Evolutionary conservation across 371 early-diverging fungal genomes (phyloP), one percentile per base, ranked within the genome.

Genomic region (Lichtheimia ramosa): DNA sequence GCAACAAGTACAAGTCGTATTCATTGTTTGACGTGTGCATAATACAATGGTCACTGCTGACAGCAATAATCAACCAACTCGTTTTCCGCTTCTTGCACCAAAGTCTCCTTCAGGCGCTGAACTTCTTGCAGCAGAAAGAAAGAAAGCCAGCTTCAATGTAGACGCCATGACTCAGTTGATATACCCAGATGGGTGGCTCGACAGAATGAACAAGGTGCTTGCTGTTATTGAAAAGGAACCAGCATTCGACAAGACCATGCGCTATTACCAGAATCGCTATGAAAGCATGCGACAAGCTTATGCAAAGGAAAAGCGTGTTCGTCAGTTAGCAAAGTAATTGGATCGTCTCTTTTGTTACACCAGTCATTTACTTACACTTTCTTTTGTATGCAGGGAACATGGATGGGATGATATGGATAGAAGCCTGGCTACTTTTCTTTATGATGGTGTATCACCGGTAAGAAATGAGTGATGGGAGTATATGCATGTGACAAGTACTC

Each of bases 111-210:
- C 79, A 49, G 86, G 86, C 25, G 71, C 69, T 15, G 73, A 79
- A 15, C 65, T 83, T 43, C 70, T 86, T 21, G 81, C 82, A 18
- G 70, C 72, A 25, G 85, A 85, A 63, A 77, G 85, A 56, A 81
- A 75, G 16, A 75, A 81, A 43, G 74, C 75, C 51, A 66, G 73
- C 15, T 85, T 85, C 53, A 67, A 82, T 43, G 77, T 79, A 23
- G 61, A 77, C 14, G 75, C 74, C 5, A 58, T 85, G 15, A 66
- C 83, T 48, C 70, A 74, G 60, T 82, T 74, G 43, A 69, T 83
- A 69, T 81, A 81, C 51, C 77, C 77, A 20, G 73, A 79, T 27
- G 70, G 76, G 49, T 81, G 74, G 69, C 68, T 85, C 13, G 68
- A 74, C 8, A 74, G 71, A 24, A 67, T 77, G 70, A 58, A 81